Base-by-base conservation (phyloP, 129 eudicot species). In the Rutidosis leptorrhynchoides region DNA sequence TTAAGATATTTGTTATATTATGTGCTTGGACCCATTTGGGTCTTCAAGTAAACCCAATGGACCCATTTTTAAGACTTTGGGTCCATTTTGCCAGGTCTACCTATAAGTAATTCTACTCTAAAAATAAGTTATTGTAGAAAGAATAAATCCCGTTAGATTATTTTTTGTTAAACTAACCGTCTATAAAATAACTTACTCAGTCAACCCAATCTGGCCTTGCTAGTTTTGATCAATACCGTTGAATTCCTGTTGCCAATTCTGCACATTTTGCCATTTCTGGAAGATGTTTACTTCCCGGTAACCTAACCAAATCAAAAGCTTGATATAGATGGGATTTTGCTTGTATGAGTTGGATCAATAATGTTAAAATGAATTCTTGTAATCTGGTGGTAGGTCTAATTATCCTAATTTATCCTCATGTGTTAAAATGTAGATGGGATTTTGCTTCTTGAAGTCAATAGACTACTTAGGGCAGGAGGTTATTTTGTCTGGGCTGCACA, bases 401-500 rank as follows among this genome's bases (percentile, higher is more conserved):
- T 43, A 48, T 62, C 15, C 32, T 52, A 73, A 45, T 25, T 29
- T 58, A 54, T 62, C 11, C 48, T 20, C 6, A 23, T 76, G 6
- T 71, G 10, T 27, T 57, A 7, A 56, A 26, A 62, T 75, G 80
- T 62, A 88, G 96, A 86, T 78, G 98, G 96, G 57, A 84, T 93
- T 69, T 80, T 93, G 82, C 90, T 93, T 64, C 96, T 93, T 28
- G 98, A 88, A 82, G 93, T 93, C 83, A 93, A 88, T 72, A 85
- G 96, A 69, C 52, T 93, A 84, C 96, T 93, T 59, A 77, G 96
- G 62, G 95, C 84, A 2, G 96, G 96, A 40, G 96, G 98, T 53
- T 93, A 88, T 68, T 93, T 93, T 86, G 95, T 77, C 37, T 93
- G 96, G 98, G 98, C 98, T 0, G 96, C 98, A 43, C 98, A 88